Percentiles rank a stretch among this genome's conserved stretches.
phyloP scores from a whole-genome alignment of 163 green algal species.

The Trebouxiophyceae sp. region DNA sequence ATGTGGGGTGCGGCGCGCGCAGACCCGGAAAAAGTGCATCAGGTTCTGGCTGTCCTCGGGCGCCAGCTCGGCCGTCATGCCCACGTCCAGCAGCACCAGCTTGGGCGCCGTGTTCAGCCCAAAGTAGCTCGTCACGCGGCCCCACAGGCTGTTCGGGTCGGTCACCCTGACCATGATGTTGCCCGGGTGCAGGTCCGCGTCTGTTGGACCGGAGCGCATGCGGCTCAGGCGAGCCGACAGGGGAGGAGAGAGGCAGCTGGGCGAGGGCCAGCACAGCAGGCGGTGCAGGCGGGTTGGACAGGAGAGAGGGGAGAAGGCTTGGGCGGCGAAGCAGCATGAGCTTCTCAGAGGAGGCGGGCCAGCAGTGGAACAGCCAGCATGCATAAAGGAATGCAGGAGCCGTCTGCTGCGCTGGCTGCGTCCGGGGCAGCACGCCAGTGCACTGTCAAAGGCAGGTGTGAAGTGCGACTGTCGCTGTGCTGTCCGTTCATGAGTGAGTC shows the following conservation, averaged over 20 bases:
- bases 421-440: neutral
- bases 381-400: too few relatives aligned
- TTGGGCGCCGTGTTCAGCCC: constrained; percentile 22
- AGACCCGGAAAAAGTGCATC: constrained; percentile 61
- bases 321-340: too few relatives aligned
- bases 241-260: too few relatives aligned
- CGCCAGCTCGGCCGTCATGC: constrained; percentile 77
- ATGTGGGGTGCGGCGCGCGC: too few relatives aligned
- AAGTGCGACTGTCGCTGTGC: neutral
- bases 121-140: constrained; percentile 13
- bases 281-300: too few relatives aligned
- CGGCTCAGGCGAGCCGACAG: too few relatives aligned
- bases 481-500: neutral
- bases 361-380: too few relatives aligned
- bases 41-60: constrained; percentile 58
- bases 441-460: neutral
- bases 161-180: constrained; percentile 84
- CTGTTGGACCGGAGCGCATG: too few relatives aligned
- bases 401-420: too few relatives aligned
- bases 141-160: constrained; percentile 22
- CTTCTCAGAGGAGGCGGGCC: too few relatives aligned
- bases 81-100: constrained; percentile 57
- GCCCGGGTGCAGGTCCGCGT: constrained; percentile 62
- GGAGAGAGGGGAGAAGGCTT: too few relatives aligned
- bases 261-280: too few relatives aligned